These are phyloP conservation scores for Tuber brumale DNA, from an alignment of 495 filamentous ascomycete species.

Conservation along the genomic window DNA sequence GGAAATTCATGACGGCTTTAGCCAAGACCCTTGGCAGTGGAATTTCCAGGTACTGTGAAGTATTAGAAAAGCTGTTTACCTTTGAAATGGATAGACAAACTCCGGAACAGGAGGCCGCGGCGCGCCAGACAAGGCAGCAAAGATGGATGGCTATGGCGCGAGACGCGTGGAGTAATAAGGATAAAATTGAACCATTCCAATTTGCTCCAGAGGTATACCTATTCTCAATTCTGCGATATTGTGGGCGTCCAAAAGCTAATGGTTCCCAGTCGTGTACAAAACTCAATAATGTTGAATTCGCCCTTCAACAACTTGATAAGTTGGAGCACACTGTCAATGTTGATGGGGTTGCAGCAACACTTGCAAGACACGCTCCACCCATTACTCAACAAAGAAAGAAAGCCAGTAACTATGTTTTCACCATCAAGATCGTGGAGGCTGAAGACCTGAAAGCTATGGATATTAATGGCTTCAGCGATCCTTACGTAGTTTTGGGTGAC, in stretches of 20 bases:
- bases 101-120: slow-evolving; percentile 74
- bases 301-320: slow-evolving; percentile 79
- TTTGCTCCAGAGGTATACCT: slow-evolving; percentile 80
- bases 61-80: slow-evolving; percentile 76
- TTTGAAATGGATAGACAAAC: slow-evolving; percentile 89
- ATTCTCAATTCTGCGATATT: neutral
- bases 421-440: slow-evolving; percentile 97
- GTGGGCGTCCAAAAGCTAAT: slow-evolving; percentile 21
- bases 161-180: slow-evolving; percentile 87
- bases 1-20: slow-evolving; percentile 94
- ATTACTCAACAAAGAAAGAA: slow-evolving; percentile 41
- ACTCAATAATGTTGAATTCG: slow-evolving; percentile 95
- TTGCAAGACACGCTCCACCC: slow-evolving; percentile 56
- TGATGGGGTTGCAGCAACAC: slow-evolving; percentile 82
- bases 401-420: slow-evolving; percentile 84
- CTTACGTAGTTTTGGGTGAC: slow-evolving; percentile 93
- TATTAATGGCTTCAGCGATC: slow-evolving; percentile 87
- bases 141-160: slow-evolving; percentile 86
- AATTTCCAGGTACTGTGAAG: slow-evolving; percentile 83
- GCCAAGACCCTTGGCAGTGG: slow-evolving; percentile 79
- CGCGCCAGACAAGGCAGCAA: slow-evolving; percentile 76
- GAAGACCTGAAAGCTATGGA: slow-evolving; percentile 98
- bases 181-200: slow-evolving; percentile 95
- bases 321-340: slow-evolving; percentile 85
- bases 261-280: slow-evolving; percentile 78